Conservation (phyloP, 352 stramenopile species). For the Aphanomyces invadans region DNA sequence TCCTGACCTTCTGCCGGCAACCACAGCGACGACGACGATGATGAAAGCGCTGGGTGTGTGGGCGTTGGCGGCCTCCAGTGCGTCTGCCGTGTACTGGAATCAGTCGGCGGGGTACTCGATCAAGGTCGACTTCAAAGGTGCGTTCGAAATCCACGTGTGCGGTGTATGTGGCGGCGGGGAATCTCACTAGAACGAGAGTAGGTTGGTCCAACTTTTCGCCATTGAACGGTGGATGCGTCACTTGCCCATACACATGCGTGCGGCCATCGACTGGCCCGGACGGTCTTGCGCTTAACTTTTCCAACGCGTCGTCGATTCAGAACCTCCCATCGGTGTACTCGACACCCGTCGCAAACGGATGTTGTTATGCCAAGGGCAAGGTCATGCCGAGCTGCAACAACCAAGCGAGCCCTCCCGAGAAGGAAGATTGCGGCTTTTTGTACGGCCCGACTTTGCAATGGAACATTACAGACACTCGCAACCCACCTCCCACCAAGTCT, state of each 20-base stretch:
- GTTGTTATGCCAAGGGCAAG: slow-evolving; percentile 62
- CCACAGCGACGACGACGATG: background rate
- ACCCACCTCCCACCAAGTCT: slow-evolving; percentile 34
- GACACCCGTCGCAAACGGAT: slow-evolving; percentile 55
- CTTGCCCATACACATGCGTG: slow-evolving; percentile 81
- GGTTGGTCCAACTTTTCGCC: slow-evolving; percentile 72
- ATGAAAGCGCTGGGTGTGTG: background rate
- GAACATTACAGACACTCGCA: slow-evolving; percentile 60
- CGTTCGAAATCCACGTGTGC: too few relatives aligned
- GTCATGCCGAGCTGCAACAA: slow-evolving; percentile 50
- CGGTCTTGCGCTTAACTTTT: slow-evolving; percentile 70
- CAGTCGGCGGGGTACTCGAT: slow-evolving; percentile 13
- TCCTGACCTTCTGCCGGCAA: slow-evolving; percentile 6
- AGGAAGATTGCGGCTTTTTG: slow-evolving; percentile 74
- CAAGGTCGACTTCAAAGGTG: slow-evolving; percentile 21
- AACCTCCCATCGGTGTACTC: slow-evolving; percentile 70
- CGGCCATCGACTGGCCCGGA: slow-evolving; percentile 58
- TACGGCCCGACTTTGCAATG: slow-evolving; percentile 78
- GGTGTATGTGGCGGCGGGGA: background rate
- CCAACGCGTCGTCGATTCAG: slow-evolving; percentile 61
- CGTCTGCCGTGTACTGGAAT: slow-evolving; percentile 19
- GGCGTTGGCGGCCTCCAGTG: background rate
- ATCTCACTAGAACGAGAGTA: background rate
- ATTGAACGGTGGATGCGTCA: slow-evolving; percentile 73
- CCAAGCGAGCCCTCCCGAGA: slow-evolving; percentile 46